Conservation (phyloP, 2,329 filamentous ascomycete genomes). For the Didymella glomerata region DNA sequence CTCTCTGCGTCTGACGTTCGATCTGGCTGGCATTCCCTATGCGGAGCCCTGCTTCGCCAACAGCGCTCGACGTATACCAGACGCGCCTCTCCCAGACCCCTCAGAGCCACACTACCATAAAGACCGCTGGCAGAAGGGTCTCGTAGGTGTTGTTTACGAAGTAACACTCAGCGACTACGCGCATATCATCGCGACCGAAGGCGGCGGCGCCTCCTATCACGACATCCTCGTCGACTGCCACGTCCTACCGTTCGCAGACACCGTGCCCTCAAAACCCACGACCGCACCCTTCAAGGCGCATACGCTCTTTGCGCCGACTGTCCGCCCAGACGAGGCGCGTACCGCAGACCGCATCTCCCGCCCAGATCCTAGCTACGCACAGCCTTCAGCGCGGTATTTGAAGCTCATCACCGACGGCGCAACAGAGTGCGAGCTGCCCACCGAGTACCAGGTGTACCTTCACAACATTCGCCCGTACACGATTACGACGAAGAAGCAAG, state of each 20-base stretch:
- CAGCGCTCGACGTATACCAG: slow-evolving; percentile 64
- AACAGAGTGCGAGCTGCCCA: slow-evolving; percentile 78
- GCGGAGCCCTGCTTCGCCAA: slow-evolving; percentile 92
- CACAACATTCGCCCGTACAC: slow-evolving; percentile 73
- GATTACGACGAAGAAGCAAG: slow-evolving; percentile 72
- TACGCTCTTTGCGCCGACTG: slow-evolving; percentile 76
- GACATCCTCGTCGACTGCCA: slow-evolving; percentile 84
- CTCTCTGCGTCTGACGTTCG: slow-evolving; percentile 79
- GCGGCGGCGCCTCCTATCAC: slow-evolving; percentile 82
- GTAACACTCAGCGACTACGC: slow-evolving; percentile 84
- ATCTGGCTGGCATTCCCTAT: slow-evolving; percentile 86
- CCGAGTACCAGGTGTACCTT: slow-evolving; percentile 79
- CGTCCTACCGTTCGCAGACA: slow-evolving; percentile 66
- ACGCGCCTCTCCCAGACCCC: slow-evolving; percentile 42
- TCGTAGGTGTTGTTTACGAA: slow-evolving; percentile 95
- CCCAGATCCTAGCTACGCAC: slow-evolving; percentile 75
- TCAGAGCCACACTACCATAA: slow-evolving; percentile 57
- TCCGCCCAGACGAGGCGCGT: slow-evolving; percentile 28
- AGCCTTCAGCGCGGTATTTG: slow-evolving; percentile 84
- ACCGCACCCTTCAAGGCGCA: slow-evolving; percentile 78
- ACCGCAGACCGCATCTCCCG: slow-evolving; percentile 61
- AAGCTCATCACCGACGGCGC: slow-evolving; percentile 82
- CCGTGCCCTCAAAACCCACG: slow-evolving; percentile 70
- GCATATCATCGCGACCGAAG: slow-evolving; percentile 89
- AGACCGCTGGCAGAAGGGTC: slow-evolving; percentile 76